Percentiles rank a stretch among this genome's conserved stretches.
Conservation (phyloP, 495 filamentous ascomycete species). For the Penicillium atrosanguineum region DNA sequence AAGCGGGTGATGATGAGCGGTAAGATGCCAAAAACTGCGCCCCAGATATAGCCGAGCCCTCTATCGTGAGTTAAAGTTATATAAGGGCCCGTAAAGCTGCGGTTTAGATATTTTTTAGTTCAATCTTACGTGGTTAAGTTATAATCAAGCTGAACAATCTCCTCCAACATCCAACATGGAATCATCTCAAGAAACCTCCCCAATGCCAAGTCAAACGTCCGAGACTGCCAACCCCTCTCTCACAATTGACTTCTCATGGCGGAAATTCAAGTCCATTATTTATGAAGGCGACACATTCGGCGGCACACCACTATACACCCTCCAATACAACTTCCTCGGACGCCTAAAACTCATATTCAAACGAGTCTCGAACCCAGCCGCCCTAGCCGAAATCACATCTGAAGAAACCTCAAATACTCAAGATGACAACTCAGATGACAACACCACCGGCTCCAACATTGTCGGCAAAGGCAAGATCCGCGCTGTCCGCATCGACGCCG, state of each 20-base stretch:
- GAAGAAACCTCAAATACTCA: background rate
- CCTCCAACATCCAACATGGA: background rate
- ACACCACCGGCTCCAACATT: slow-evolving; percentile 1
- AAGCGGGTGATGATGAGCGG: background rate
- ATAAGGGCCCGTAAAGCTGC: background rate
- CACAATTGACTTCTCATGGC: slow-evolving; percentile 27
- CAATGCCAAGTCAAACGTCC: background rate
- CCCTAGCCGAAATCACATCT: slow-evolving; percentile 19
- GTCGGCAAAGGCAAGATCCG: slow-evolving; percentile 27
- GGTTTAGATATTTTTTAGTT: too few relatives aligned
- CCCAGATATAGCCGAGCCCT: background rate
- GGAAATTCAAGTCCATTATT: slow-evolving; percentile 23
- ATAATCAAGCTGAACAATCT: too few relatives aligned
- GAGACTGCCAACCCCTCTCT: slow-evolving; percentile 7
- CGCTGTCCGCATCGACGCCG: slow-evolving; percentile 27
- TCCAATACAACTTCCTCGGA: slow-evolving; percentile 16
- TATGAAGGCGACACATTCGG: slow-evolving; percentile 11
- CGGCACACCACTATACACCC: slow-evolving; percentile 16
- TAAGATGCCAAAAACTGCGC: background rate
- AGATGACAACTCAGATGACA: background rate
- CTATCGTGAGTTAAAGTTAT: background rate
- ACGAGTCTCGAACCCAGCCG: slow-evolving; percentile 1
- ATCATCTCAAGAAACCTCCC: background rate
- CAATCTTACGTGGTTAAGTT: too few relatives aligned
- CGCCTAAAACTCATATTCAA: slow-evolving; percentile 13